phyloP scores from a whole-genome alignment of 441 rosid genomes.

The Biscutella laevigata region DNA sequence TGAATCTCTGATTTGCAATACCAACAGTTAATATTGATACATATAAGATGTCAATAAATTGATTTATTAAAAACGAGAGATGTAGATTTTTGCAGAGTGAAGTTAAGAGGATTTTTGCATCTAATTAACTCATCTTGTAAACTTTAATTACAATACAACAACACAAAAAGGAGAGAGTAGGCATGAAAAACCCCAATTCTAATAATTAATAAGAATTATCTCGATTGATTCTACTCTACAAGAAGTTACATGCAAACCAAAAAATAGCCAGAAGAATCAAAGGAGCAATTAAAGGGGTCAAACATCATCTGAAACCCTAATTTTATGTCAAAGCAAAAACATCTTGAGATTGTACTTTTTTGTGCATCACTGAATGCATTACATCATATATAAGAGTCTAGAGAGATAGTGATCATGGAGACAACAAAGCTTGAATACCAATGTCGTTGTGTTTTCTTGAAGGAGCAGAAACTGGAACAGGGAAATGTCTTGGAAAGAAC shows the following conservation, averaged over 20 bases:
- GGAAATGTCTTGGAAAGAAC: conserved; percentile 63
- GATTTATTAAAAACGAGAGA: not conserved
- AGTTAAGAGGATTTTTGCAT: conserved; percentile 14
- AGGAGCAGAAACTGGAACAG: conserved; percentile 79
- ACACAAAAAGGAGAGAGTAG: not conserved
- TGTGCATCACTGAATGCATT: not conserved
- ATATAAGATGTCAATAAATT: not conserved
- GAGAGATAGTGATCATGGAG: too few species aligned
- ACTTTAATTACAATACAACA: conserved; percentile 1
- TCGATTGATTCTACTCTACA: conserved; percentile 3
- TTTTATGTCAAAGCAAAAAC: conserved; percentile 1
- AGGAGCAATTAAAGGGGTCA: conserved; percentile 15
- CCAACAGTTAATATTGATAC: not conserved
- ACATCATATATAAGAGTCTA: conserved; percentile 1
- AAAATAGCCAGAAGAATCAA: not conserved
- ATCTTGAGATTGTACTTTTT: too few species aligned
- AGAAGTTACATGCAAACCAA: conserved; percentile 18
- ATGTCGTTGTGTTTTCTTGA: conserved; percentile 77
- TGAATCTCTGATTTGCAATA: too few species aligned
- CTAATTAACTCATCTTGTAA: not conserved
- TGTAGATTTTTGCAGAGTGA: not conserved
- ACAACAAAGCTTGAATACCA: conserved; percentile 66
- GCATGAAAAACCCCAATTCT: conserved; percentile 2
- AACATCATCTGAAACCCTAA: conserved; percentile 18
- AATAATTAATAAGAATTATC: conserved; percentile 8